Conservation (phyloP, 1,139 yeast species). For the Debaryomyces sp. region DNA sequence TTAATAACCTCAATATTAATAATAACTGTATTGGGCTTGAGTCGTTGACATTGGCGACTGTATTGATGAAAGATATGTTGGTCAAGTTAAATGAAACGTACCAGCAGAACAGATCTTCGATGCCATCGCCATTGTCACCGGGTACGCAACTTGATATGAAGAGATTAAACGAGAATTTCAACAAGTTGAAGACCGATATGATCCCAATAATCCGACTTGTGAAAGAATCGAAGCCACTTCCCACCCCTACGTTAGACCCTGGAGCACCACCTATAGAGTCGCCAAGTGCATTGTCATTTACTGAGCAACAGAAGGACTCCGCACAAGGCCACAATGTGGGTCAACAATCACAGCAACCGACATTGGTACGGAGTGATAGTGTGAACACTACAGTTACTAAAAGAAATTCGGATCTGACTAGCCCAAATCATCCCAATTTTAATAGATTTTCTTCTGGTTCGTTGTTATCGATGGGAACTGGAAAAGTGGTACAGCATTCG, state of each 20-base stretch:
- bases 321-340: neutral
- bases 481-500: slow-evolving; percentile 39
- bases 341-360: neutral
- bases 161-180: slow-evolving; percentile 50
- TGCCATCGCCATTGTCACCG: slow-evolving; percentile 27
- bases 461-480: slow-evolving; percentile 44
- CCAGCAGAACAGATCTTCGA: slow-evolving; percentile 15
- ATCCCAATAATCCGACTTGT: slow-evolving; percentile 53
- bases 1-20: slow-evolving; percentile 33
- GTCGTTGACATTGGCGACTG: slow-evolving; percentile 33
- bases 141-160: slow-evolving; percentile 34
- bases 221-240: slow-evolving; percentile 59
- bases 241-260: slow-evolving; percentile 55
- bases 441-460: slow-evolving; percentile 44
- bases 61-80: slow-evolving; percentile 42
- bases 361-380: slow-evolving; percentile 19
- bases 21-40: slow-evolving; percentile 41
- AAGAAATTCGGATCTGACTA: slow-evolving; percentile 23
- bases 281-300: slow-evolving; percentile 34
- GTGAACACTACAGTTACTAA: slow-evolving; percentile 9
- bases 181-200: slow-evolving; percentile 53
- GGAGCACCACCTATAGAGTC: slow-evolving; percentile 35
- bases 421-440: slow-evolving; percentile 41
- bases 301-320: slow-evolving; percentile 15
- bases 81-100: slow-evolving; percentile 23